Evolutionary conservation across 768 basidiomycete species (phyloP).

Genomic region (Phylloporus arenicola): DNA sequence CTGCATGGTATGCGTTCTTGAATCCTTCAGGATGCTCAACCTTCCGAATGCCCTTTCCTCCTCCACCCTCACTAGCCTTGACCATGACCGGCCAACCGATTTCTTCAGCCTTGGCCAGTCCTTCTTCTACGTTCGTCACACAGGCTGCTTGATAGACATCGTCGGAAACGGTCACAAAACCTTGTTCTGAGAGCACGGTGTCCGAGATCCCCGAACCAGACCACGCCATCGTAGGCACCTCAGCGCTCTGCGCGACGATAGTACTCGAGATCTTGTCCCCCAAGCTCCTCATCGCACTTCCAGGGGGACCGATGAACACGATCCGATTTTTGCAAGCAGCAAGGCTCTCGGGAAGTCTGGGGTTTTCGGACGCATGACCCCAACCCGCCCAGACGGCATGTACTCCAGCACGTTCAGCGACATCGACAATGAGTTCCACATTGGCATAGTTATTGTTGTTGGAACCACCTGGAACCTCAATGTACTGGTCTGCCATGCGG

Average conservation of each 20-base stretch:
- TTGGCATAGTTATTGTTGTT: conserved; percentile 99
- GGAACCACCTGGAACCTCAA: conserved; percentile 96
- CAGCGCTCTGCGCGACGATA: conserved; percentile 94
- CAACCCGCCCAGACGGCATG: conserved; percentile 99
- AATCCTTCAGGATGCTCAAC: conserved; percentile 84
- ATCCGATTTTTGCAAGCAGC: conserved; percentile 91
- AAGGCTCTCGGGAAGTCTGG: conserved; percentile 89
- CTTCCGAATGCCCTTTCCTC: conserved; percentile 97
- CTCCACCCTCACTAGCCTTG: conserved; percentile 98
- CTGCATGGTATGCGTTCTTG: no score
- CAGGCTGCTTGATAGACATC: conserved; percentile 85
- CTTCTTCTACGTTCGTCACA: conserved; percentile 82
- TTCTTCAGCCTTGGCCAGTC: conserved; percentile 71
- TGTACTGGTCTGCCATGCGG: conserved; percentile 98
- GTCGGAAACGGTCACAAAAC: conserved; percentile 93
- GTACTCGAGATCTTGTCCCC: conserved; percentile 99
- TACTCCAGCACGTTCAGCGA: conserved; percentile 94
- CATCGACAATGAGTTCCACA: conserved; percentile 97
- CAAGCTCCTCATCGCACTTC: conserved; percentile 96
- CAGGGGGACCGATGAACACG: conserved; percentile 98
- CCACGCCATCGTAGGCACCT: conserved; percentile 99
- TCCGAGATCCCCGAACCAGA: conserved; percentile 92
- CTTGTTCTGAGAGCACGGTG: conserved; percentile 75
- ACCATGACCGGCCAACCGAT: conserved; percentile 99
- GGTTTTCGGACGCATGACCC: conserved; percentile 99